Evolutionary conservation across 106 monocot genomes (phyloP).

Genomic region (Posidonia australis): DNA sequence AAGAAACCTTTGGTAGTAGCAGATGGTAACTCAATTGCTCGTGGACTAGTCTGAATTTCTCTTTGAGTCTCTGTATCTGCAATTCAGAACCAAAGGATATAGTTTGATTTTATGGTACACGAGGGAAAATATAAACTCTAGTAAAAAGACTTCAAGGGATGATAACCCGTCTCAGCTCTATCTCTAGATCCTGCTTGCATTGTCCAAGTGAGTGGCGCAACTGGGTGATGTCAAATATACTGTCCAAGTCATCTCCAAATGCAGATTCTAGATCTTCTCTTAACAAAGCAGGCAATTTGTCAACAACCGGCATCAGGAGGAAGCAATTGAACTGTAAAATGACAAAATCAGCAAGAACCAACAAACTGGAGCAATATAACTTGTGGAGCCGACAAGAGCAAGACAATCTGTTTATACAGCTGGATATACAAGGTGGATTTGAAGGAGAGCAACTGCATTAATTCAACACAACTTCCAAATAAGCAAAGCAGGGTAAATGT

Average conservation of each 20-base stretch:
- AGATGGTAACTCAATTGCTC: conserved; percentile 27
- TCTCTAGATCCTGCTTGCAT: conserved; percentile 60
- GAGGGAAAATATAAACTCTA: neutral
- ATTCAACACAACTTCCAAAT: too few relatives aligned
- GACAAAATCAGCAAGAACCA: neutral
- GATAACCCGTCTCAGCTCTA: conserved; percentile 61
- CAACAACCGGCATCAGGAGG: conserved; percentile 85
- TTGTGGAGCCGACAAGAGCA: neutral
- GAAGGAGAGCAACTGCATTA: too few relatives aligned
- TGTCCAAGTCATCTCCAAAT: conserved; percentile 77
- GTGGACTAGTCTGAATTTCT: conserved; percentile 42
- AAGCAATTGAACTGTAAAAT: conserved; percentile 84
- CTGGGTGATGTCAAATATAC: conserved; percentile 63
- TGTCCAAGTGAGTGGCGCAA: conserved; percentile 52
- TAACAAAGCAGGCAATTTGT: conserved; percentile 71
- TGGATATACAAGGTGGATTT: too few relatives aligned
- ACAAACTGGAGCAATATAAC: neutral
- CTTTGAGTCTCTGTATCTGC: conserved; percentile 49
- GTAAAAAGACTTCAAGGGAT: neutral
- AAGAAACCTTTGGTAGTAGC: neutral
- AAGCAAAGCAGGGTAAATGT: too few relatives aligned
- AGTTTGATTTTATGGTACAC: neutral
- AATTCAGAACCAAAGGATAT: neutral
- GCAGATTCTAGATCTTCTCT: conserved; percentile 75
- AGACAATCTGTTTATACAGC: too few relatives aligned